These are phyloP conservation scores for Crataegus laevigata DNA, from an alignment of 306 rosid species.

Conservation along the genomic window DNA sequence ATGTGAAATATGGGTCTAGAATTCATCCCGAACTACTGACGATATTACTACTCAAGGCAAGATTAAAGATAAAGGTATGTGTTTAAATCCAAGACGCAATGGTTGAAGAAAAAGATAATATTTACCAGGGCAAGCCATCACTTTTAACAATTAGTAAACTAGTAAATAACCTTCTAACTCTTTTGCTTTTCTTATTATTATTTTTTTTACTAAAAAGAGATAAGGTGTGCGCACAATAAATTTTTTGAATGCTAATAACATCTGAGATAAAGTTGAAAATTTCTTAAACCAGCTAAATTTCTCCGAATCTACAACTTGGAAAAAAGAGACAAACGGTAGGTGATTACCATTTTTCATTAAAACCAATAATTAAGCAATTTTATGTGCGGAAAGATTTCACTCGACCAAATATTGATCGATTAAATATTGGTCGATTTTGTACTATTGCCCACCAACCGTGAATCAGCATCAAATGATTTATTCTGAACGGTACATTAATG, in stretches of 20 bases:
- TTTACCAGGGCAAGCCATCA: background rate
- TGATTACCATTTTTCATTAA: background rate
- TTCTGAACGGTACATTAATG: background rate
- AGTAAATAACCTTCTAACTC: background rate
- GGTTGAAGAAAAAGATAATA: too few relatives aligned
- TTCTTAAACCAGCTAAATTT: too few relatives aligned
- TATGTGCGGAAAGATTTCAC: background rate
- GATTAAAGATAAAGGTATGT: too few relatives aligned
- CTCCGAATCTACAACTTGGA: background rate
- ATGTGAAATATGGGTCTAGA: rapidly evolving
- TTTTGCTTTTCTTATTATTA: background rate
- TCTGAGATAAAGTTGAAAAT: too few relatives aligned
- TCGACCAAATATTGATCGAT: background rate
- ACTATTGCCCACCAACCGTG: background rate
- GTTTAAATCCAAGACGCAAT: too few relatives aligned
- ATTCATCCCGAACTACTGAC: too few relatives aligned
- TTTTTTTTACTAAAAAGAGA: background rate
- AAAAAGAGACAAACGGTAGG: background rate
- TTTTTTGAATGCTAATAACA: too few relatives aligned
- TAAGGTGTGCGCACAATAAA: too few relatives aligned
- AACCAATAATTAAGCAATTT: background rate
- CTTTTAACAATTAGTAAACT: background rate
- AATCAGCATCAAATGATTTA: background rate
- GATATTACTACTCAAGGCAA: background rate
- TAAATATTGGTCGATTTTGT: background rate